phyloP scores from a whole-genome alignment of 345 rosid genomes.

The Clarkia xantiana region DNA sequence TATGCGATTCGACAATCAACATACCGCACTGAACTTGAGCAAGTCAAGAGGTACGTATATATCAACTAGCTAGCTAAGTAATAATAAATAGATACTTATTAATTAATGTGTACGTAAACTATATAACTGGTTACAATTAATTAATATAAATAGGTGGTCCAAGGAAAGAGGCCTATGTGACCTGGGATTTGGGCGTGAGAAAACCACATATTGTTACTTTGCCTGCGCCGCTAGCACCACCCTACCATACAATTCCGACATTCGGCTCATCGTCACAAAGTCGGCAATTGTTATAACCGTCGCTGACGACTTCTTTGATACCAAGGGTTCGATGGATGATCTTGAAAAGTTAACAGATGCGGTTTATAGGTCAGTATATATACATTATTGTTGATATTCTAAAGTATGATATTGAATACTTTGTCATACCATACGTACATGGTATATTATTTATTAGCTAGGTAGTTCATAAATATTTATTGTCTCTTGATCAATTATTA shows the following conservation, averaged over 20 bases:
- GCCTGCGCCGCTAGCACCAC: slow-evolving; percentile 22
- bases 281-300: slow-evolving; percentile 34
- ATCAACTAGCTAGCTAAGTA: no score
- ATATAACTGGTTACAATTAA: no score
- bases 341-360: slow-evolving; percentile 25
- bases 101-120: no score
- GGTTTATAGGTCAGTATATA: no score
- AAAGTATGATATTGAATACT: no score
- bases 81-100: no score
- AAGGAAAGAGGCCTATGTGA: slow-evolving; percentile 28
- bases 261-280: slow-evolving; percentile 27
- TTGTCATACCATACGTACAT: no score
- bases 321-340: slow-evolving; percentile 35
- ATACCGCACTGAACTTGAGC: slow-evolving; percentile 31
- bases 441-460: no score
- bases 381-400: no score
- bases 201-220: slow-evolving; percentile 45
- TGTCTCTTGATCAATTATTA: no score
- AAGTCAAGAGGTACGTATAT: slow-evolving; percentile 24
- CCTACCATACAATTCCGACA: slow-evolving; percentile 22
- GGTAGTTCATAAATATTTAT: no score
- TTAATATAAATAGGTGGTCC: no score
- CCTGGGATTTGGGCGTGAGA: slow-evolving; percentile 58
- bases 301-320: slow-evolving; percentile 57
- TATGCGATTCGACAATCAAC: slow-evolving; percentile 29